Conservation (phyloP, 2,329 filamentous ascomycete species). For the Fulvia fulva region DNA sequence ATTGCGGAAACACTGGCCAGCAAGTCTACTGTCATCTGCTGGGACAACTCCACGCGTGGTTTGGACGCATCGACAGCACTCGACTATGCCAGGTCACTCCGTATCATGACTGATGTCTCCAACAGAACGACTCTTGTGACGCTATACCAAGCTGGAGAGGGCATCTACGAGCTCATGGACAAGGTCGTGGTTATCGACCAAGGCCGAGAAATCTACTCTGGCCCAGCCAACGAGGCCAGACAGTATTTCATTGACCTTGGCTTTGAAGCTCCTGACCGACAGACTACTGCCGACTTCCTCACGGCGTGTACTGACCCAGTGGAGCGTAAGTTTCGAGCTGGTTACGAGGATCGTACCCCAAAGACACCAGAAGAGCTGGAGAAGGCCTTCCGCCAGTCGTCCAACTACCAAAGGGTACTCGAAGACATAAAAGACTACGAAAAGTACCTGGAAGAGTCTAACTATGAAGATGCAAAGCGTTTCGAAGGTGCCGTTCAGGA, state of each 20-base stretch:
- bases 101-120: conserved; percentile 74
- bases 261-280: conserved; percentile 55
- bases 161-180: conserved; percentile 70
- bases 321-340: conserved; percentile 64
- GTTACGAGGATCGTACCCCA: conserved; percentile 63
- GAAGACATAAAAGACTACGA: conserved; percentile 61
- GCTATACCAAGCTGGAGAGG: conserved; percentile 67
- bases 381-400: conserved; percentile 61
- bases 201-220: conserved; percentile 66
- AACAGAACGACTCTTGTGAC: conserved; percentile 68
- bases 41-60: conserved; percentile 79
- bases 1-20: conserved; percentile 75
- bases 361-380: conserved; percentile 67
- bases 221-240: conserved; percentile 57
- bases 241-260: conserved; percentile 65
- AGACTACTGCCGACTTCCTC: conserved; percentile 74
- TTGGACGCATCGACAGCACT: conserved; percentile 74
- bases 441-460: conserved; percentile 43
- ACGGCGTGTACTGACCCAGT: conserved; percentile 71
- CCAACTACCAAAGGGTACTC: conserved; percentile 57
- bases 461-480: conserved; percentile 51
- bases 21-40: conserved; percentile 68
- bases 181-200: conserved; percentile 75
- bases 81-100: conserved; percentile 71
- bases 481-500: conserved; percentile 62